Evolutionary conservation across 2,329 filamentous ascomycete species (phyloP), one percentile per base, ranked within the genome.

Genomic region (Aureobasidium namibiae): DNA sequence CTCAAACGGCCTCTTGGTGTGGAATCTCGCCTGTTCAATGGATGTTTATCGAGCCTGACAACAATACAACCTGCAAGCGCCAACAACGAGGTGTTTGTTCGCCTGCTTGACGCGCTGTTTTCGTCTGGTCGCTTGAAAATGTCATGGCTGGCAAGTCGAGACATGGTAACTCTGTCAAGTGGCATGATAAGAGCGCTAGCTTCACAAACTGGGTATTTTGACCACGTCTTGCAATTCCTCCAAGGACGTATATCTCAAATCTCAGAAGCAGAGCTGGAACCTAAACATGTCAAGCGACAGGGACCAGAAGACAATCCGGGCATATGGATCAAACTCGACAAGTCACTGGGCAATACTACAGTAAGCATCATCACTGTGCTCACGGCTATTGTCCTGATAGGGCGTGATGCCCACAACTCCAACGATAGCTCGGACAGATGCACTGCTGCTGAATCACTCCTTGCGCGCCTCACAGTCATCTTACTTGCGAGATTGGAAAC

Each of bases 61-160:
- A 21, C 23, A 3, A 44, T 53, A 9, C 36, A 48, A 21, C 23
- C 42, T 39, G 31, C 26, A 23, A 38, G 31, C 31, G 31, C 54
- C 18, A 7, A 33, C 3, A 48, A 57, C 10, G 33, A 46, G 21
- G 21, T 42, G 3, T 50, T 50, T 16, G 3, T 59, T 4, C 39
- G 50, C 13, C 48, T 49, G 5, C 44, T 60, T 10, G 67, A 68
- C 44, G 65, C 67, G 36, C 66, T 74, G 66, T 61, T 75, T 16
- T 67, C 66, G 11, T 63, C 69, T 45, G 68, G 71, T 36, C 65
- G 70, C 13, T 56, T 74, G 10, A 71, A 71, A 3, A 53, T 74
- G 10, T 72, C 73, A 56, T 74, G 73, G 73, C 61, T 74, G 16
- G 72, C 72, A 2, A 73, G 72, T 2, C 64, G 67, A 34, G 63